These are phyloP conservation scores for Amoeboaphelidium protococcarum DNA, from an alignment of 371 early-diverging fungal genomes.

Conservation along the genomic window DNA sequence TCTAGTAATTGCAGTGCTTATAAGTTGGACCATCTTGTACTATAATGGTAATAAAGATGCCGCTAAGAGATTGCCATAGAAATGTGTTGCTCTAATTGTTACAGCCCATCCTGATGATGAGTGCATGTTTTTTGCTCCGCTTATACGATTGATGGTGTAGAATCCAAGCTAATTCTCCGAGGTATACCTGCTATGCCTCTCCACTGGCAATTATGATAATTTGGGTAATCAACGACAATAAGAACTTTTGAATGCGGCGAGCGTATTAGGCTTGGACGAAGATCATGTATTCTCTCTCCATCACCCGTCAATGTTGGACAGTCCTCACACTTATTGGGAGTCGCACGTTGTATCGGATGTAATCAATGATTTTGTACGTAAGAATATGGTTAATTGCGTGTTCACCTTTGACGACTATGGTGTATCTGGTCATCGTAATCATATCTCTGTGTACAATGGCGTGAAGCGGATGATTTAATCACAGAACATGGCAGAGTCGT, in stretches of 20 bases:
- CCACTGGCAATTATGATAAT: conserved; percentile 34
- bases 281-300: conserved; percentile 21
- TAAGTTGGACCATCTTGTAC: no score
- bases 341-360: conserved; percentile 21
- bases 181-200: conserved; percentile 51
- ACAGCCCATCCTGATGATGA: conserved; percentile 99
- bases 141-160: conserved; percentile 25
- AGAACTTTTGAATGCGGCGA: conserved; percentile 40
- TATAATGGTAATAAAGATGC: no score
- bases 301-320: conserved; percentile 38
- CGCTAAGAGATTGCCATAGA: no score
- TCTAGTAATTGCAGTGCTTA: no score
- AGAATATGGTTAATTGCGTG: conserved; percentile 32
- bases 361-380: conserved; percentile 27
- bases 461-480: conserved; percentile 22
- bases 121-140: conserved; percentile 94
- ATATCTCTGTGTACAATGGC: conserved; percentile 50
- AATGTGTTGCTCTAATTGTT: conserved; percentile 22
- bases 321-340: conserved; percentile 41
- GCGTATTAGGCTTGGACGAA: conserved; percentile 29
- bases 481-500: conserved; percentile 7
- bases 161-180: conserved; percentile 9
- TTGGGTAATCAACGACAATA: conserved; percentile 42
- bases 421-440: conserved; percentile 80
- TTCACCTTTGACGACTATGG: conserved; percentile 82